Evolutionary conservation across 305 asterid genomes (phyloP), one percentile per base, ranked within the genome.

Genomic region (Plantago lanceolata): DNA sequence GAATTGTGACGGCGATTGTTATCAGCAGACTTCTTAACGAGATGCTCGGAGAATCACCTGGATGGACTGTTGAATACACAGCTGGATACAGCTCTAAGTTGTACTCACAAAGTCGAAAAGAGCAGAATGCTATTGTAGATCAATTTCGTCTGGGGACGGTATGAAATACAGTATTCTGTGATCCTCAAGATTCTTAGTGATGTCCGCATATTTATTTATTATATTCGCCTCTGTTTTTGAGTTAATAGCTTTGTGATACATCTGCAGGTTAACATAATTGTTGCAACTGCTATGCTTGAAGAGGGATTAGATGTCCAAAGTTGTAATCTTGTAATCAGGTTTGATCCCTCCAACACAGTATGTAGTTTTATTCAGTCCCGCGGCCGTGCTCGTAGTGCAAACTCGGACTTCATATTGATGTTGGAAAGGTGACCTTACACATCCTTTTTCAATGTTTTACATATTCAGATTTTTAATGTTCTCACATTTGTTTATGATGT

Each of bases 291-390:
- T 26, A 80, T 92, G 86, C 88, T 92, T 18, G 97, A 92, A 76
- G 98, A 92, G 82, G 94, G 96, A 19, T 76, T 92, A 72, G 98
- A 92, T 58, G 96, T 92, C 52, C 95, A 87, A 74, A 85, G 88
- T 65, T 92, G 97, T 86, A 92, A 87, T 70, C 94, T 92, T 33
- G 97, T 92, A 0, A 82, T 92, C 48, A 83, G 97, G 70, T 92
- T 87, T 64, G 98, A 92, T 71, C 91, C 78, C 17, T 76, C 97
- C 48, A 80, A 79, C 19, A 89, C 89, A 26, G 64, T 89, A 50
- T 87, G 97, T 74, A 85, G 98, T 76, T 92, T 87, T 71, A 92
- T 89, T 76, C 98, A 92, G 77, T 92, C 97, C 26, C 87, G 95
- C 52, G 98, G 96, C 3, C 85, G 98, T 63, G 97, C 97, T 60